phyloP scores from a whole-genome alignment of 129 eudicot genomes.

The Cynara cardunculus region DNA sequence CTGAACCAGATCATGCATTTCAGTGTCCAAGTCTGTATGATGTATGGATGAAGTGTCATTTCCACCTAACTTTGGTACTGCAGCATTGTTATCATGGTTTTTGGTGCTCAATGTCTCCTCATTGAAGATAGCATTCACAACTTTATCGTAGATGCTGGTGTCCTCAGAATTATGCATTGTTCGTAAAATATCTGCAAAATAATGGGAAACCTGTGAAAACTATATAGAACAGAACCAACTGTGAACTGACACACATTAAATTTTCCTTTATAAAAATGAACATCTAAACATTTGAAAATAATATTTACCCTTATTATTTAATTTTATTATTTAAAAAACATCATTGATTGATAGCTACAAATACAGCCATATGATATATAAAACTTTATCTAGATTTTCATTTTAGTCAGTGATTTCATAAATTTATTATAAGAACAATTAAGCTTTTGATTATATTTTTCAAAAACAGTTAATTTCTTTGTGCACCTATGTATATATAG shows the following conservation, averaged over 20 bases:
- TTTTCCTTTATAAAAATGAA: neutral
- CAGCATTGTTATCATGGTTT: constrained; percentile 40
- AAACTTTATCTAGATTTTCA: neutral
- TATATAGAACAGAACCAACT: neutral
- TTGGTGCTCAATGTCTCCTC: constrained; percentile 62
- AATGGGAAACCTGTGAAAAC: neutral
- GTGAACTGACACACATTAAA: neutral
- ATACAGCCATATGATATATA: neutral
- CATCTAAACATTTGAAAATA: neutral
- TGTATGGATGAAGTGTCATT: constrained; percentile 47
- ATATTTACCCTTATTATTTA: neutral
- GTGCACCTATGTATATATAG: neutral
- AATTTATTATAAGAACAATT: neutral
- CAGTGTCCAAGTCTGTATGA: constrained; percentile 60
- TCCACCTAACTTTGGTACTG: constrained; percentile 43
- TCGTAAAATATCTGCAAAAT: constrained; percentile 59
- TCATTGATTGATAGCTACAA: neutral
- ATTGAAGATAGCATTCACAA: constrained; percentile 71
- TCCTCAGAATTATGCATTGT: constrained; percentile 89
- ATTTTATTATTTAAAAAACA: neutral
- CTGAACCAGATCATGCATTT: constrained; percentile 61
- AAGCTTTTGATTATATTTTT: neutral
- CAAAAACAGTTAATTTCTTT: neutral
- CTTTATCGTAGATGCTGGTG: constrained; percentile 69
- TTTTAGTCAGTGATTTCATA: neutral